Base-by-base conservation (phyloP, 306 rosid genomes). In the Trifolium subterraneum region DNA sequence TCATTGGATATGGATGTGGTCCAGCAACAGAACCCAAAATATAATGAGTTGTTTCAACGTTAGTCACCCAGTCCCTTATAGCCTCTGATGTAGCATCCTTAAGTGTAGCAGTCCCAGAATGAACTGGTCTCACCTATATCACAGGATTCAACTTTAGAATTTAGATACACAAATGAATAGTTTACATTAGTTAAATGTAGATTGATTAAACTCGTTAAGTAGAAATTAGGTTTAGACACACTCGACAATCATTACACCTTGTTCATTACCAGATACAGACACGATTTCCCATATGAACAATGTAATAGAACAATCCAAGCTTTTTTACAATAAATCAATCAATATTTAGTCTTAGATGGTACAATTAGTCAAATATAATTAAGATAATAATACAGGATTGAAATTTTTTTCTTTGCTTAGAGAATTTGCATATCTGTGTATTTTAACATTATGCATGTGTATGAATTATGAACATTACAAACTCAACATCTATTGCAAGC, bases 61-160 rank as follows among this genome's bases (percentile, higher is more conserved):
- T 91, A 29, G 98, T 94, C 79, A 94, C 98, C 98, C 98, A 94
- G 60, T 94, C 97, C 87, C 98, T 89, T 42, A 94, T 94, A 47
- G 98, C 97, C 79, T 94, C 97, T 18, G 98, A 94, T 10, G 98
- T 94, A 36, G 98, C 98, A 81, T 94, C 98, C 88, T 94, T 94
- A 64, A 94, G 84, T 8, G 98, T 94, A 4, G 98, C 98, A 66
- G 98, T 94, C 56, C 98, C 98, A 61, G 98, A 76, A 82, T 91
- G 93, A 4, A 94, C 98, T 12, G 97, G 64, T 78, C 95, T 87
- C 62, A 94, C 98, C 98, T 94, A 76, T 47, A 77, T 69, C 14
- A 76, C 48, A 41, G 35, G 31, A 73, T 59, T 31, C 36, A 52
- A 14, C 18, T 51, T 33, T n/a, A n/a, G n/a, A n/a, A n/a, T n/a